Conservation (phyloP, 2,329 filamentous ascomycete species). For the Alternaria gansuensis region DNA sequence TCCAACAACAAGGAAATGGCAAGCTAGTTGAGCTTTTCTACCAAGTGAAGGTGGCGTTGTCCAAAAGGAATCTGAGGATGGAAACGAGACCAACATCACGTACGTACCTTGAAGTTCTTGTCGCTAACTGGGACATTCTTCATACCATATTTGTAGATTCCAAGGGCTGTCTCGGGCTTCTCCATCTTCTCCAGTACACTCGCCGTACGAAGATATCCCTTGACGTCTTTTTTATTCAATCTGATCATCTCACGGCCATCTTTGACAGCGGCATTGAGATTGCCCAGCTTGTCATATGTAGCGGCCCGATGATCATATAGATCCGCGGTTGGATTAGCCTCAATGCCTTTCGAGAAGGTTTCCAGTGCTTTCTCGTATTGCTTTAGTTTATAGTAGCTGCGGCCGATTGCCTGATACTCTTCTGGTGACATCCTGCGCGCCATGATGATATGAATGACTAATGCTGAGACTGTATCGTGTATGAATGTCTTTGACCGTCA, state of each 20-base stretch:
- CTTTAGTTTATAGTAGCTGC: constrained; percentile 49
- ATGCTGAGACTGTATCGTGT: background rate
- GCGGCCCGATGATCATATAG: constrained; percentile 66
- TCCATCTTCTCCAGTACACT: constrained; percentile 59
- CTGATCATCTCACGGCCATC: constrained; percentile 68
- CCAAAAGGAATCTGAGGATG: background rate
- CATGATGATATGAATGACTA: constrained; percentile 27
- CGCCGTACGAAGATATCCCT: constrained; percentile 66
- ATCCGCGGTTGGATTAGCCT: constrained; percentile 36
- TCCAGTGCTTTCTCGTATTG: constrained; percentile 49
- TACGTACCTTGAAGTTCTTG: constrained; percentile 43
- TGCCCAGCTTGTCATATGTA: constrained; percentile 62
- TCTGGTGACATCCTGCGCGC: constrained; percentile 42
- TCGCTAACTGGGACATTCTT: constrained; percentile 58
- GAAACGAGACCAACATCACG: background rate
- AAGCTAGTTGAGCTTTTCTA: background rate
- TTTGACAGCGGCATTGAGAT: constrained; percentile 61
- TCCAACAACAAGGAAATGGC: background rate
- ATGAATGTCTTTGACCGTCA: background rate
- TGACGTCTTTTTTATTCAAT: constrained; percentile 60
- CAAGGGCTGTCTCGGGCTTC: constrained; percentile 62
- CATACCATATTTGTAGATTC: constrained; percentile 67
- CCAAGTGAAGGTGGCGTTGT: background rate
- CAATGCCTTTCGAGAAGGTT: constrained; percentile 47
- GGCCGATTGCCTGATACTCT: constrained; percentile 51